Conservation (phyloP, 208 protist genomes). For the Strigomonas galati region DNA sequence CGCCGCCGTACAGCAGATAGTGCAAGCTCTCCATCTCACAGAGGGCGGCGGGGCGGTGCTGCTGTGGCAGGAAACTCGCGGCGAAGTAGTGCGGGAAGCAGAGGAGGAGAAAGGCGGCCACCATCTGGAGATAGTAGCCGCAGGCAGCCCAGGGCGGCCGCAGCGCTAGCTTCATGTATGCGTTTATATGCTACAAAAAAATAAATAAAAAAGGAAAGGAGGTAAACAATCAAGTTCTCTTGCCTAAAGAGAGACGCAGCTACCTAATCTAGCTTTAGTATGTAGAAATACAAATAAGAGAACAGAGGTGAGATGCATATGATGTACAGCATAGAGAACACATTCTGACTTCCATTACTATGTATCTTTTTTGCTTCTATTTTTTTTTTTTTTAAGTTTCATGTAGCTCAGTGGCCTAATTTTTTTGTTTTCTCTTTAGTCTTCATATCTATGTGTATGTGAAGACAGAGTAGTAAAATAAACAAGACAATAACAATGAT, state of each 20-base stretch:
- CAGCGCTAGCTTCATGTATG: too few species aligned
- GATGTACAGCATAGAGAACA: not conserved
- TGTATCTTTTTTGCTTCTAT: too few species aligned
- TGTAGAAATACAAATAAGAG: too few species aligned
- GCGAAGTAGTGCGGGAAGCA: slow-evolving; percentile 52
- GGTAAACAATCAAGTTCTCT: not conserved
- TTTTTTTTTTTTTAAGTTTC: not conserved
- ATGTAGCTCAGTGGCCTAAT: too few species aligned
- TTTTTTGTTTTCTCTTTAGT: slow-evolving; percentile 3
- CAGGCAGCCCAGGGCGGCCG: slow-evolving; percentile 11
- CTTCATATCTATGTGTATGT: not conserved
- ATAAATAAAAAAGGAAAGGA: not conserved
- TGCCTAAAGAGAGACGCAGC: too few species aligned
- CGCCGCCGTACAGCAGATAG: slow-evolving; percentile 89
- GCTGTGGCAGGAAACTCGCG: slow-evolving; percentile 40
- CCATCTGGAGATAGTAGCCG: slow-evolving; percentile 36
- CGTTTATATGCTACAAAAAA: not conserved
- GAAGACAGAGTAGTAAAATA: not conserved
- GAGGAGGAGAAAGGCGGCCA: slow-evolving; percentile 49
- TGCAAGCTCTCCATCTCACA: slow-evolving; percentile 94
- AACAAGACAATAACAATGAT: not conserved
- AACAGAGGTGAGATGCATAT: too few species aligned
- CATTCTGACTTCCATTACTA: not conserved
- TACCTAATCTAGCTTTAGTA: too few species aligned
- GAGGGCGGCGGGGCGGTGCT: not conserved